These are phyloP conservation scores for Byssochlamys sp. DNA, from an alignment of 2,329 filamentous ascomycete species.

Conservation along the genomic window DNA sequence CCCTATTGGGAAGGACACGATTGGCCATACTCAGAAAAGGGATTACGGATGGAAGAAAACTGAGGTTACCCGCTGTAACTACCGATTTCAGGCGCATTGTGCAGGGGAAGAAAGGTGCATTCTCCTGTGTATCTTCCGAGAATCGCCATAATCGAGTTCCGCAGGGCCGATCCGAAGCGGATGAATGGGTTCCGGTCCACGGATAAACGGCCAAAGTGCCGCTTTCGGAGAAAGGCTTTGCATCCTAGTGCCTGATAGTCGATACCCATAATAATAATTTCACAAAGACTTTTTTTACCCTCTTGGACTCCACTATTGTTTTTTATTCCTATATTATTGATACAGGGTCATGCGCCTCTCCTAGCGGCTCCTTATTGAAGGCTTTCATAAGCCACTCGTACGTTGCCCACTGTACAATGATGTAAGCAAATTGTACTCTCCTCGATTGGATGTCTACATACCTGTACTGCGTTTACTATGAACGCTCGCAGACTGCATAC, in stretches of 20 bases:
- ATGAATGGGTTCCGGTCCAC: background rate
- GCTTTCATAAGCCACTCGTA: constrained; percentile 76
- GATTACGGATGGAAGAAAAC: background rate
- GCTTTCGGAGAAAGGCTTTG: background rate
- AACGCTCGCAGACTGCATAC: constrained; percentile 82
- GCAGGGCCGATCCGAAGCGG: background rate
- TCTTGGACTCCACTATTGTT: background rate
- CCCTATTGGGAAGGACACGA: background rate
- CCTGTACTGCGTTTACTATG: constrained; percentile 78
- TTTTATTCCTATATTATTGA: background rate
- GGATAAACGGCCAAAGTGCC: background rate
- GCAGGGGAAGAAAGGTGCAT: background rate
- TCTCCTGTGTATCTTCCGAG: background rate
- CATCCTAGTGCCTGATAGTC: background rate
- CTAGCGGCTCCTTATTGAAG: constrained; percentile 17
- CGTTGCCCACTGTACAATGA: constrained; percentile 59
- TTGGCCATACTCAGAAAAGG: background rate
- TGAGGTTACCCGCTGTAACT: background rate
- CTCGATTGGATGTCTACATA: constrained; percentile 18
- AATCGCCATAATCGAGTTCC: background rate
- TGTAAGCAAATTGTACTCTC: background rate
- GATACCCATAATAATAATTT: background rate
- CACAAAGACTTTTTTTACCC: background rate
- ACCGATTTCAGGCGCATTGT: background rate
- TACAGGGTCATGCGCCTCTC: constrained; percentile 4